Conservation (phyloP, 257 asterid species). For the Dorcoceras hygrometricum region DNA sequence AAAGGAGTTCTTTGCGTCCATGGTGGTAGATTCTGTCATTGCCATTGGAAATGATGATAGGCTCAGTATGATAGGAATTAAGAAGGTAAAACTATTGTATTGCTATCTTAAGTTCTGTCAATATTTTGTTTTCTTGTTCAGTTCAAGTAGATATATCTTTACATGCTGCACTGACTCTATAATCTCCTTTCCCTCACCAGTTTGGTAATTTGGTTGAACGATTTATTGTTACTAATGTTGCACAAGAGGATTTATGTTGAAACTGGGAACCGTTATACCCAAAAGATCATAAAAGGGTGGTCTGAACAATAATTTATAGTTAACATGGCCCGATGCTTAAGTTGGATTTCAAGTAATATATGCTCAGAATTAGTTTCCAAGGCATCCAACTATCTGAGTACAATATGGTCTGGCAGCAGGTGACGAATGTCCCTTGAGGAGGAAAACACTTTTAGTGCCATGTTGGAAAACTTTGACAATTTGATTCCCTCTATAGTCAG, state of each 20-base stretch:
- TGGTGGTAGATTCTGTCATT: conserved; percentile 96
- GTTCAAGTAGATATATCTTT: not conserved
- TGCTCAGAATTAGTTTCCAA: not conserved
- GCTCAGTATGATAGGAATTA: conserved; percentile 92
- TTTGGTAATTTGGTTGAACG: not conserved
- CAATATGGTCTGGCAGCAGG: too few species aligned
- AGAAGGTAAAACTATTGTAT: conserved; percentile 54
- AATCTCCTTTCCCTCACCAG: not conserved
- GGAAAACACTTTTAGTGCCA: not conserved
- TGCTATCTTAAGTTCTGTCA: not conserved
- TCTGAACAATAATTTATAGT: not conserved
- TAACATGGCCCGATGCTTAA: not conserved
- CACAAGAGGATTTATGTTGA: not conserved
- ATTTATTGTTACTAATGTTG: not conserved
- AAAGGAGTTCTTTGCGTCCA: conserved; percentile 89
- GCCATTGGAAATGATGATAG: conserved; percentile 88
- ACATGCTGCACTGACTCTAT: too few species aligned
- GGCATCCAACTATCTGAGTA: too few species aligned
- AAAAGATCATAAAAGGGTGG: not conserved
- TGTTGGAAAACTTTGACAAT: not conserved
- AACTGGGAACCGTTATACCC: not conserved
- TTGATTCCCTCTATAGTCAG: not conserved
- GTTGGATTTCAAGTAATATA: too few species aligned
- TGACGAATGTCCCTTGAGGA: not conserved
- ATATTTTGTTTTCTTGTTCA: conserved; percentile 15